Percentiles rank a stretch among this genome's conserved stretches.
phyloP scores from a whole-genome alignment of 805 yeast species.

The Kluyveromyces dobzhanskii region DNA sequence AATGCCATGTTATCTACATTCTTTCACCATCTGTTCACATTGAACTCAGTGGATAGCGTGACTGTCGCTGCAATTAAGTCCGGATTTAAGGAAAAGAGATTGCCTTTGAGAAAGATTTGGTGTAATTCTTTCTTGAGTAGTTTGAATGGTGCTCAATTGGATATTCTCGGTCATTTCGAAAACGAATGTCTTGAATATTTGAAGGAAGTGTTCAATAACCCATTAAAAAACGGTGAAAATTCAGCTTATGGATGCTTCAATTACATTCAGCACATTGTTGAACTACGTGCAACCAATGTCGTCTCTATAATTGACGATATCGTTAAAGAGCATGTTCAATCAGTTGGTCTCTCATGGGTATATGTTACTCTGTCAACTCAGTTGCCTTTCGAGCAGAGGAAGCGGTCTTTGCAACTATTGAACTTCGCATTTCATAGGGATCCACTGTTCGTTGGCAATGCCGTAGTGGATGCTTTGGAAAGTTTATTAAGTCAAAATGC shows the following conservation, averaged over 20 bases:
- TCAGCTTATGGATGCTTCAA: conserved; percentile 19
- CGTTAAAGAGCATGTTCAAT: conserved; percentile 5
- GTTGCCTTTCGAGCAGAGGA: conserved; percentile 30
- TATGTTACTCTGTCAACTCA: conserved; percentile 37
- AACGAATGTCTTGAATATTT: conserved; percentile 24
- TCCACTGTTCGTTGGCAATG: conserved; percentile 35
- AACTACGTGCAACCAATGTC: conserved; percentile 2
- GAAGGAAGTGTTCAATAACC: conserved; percentile 28
- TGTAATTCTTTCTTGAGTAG: conserved; percentile 33
- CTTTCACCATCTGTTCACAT: conserved; percentile 35
- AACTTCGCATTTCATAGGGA: conserved; percentile 25
- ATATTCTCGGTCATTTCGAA: conserved; percentile 24
- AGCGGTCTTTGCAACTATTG: conserved; percentile 29
- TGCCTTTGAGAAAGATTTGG: conserved; percentile 63
- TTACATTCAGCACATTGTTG: conserved; percentile 13
- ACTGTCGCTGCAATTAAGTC: conserved; percentile 32
- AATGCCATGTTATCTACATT: conserved; percentile 41
- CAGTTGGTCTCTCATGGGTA: conserved; percentile 43
- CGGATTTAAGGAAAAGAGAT: conserved; percentile 62
- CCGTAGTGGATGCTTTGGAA: conserved; percentile 37
- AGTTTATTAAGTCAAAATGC: conserved; percentile 9
- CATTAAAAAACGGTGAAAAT: conserved; percentile 35
- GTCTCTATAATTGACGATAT: background rate
- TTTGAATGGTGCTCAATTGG: conserved; percentile 29
- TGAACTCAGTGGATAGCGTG: conserved; percentile 19